These are phyloP conservation scores for Cyclotella baltica DNA, from an alignment of 108 stramenopile genomes.

Conservation along the genomic window DNA sequence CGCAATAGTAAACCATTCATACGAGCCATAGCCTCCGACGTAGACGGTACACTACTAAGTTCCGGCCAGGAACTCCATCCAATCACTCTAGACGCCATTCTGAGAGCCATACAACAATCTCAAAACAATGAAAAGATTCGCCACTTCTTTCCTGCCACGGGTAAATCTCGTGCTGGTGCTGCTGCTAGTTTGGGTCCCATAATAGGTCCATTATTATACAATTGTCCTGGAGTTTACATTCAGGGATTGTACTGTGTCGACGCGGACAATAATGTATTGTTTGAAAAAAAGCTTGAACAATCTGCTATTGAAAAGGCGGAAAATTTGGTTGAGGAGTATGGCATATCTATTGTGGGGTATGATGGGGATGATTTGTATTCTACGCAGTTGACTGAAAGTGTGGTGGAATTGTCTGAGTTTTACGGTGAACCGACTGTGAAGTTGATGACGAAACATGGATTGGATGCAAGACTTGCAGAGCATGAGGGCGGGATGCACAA, in stretches of 20 bases:
- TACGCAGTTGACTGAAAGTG: constrained; percentile 58
- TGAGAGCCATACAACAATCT: constrained; percentile 56
- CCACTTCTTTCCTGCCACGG: constrained; percentile 88
- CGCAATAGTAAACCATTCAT: constrained; percentile 39
- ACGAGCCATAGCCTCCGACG: constrained; percentile 86
- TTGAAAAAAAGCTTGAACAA: constrained; percentile 75
- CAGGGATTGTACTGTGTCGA: constrained; percentile 92
- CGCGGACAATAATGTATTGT: constrained; percentile 78
- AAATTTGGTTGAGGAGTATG: constrained; percentile 61
- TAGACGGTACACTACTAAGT: constrained; percentile 87
- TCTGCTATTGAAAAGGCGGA: constrained; percentile 71
- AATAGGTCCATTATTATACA: constrained; percentile 34
- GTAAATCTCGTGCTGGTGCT: constrained; percentile 84
- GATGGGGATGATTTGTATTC: constrained; percentile 86
- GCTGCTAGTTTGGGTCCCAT: constrained; percentile 61
- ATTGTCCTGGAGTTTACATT: constrained; percentile 56
- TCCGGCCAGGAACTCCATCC: constrained; percentile 75
- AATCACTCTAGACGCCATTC: constrained; percentile 60
- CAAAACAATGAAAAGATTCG: constrained; percentile 31
- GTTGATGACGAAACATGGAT: constrained; percentile 27
- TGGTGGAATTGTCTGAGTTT: constrained; percentile 67
- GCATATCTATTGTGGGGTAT: constrained; percentile 80
- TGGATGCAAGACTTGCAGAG: constrained; percentile 32
- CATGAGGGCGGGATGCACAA: constrained; percentile 81
- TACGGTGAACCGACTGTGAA: constrained; percentile 85